Percentiles rank a stretch among this genome's conserved stretches.
These are phyloP conservation scores for Fusarium tricinctum DNA, from an alignment of 2,329 filamentous ascomycete genomes.

Conservation along the genomic window DNA sequence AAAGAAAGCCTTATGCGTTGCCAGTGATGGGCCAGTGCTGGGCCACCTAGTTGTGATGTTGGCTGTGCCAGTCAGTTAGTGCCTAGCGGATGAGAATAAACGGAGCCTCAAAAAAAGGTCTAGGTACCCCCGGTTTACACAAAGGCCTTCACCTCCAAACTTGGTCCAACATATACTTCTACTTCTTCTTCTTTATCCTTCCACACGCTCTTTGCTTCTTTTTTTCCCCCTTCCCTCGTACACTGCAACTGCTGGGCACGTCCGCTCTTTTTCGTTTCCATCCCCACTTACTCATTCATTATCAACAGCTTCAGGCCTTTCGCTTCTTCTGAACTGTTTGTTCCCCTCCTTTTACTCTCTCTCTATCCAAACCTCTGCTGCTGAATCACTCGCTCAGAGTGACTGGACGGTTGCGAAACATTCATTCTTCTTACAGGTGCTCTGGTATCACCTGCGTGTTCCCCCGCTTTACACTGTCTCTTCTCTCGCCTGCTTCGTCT, in stretches of 20 bases:
- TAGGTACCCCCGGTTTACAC: slow-evolving; percentile 35
- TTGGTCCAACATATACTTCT: slow-evolving; percentile 37
- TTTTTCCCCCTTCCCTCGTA: slow-evolving; percentile 22
- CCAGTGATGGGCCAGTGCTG: too few relatives aligned
- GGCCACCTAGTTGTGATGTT: too few relatives aligned
- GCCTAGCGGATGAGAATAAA: background rate
- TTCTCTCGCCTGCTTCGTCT: slow-evolving; percentile 32
- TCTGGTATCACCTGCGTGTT: slow-evolving; percentile 53
- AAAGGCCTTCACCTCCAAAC: slow-evolving; percentile 41
- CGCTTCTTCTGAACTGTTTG: slow-evolving; percentile 46
- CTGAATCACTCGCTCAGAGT: slow-evolving; percentile 41
- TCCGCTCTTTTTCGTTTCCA: slow-evolving; percentile 52
- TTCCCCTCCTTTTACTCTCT: slow-evolving; percentile 49
- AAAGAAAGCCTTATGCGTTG: too few relatives aligned
- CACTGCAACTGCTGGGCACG: slow-evolving; percentile 53
- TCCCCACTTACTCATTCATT: slow-evolving; percentile 14
- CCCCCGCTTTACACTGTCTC: slow-evolving; percentile 28
- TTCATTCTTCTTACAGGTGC: slow-evolving; percentile 53
- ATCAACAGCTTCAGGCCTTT: slow-evolving; percentile 39
- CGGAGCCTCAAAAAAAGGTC: slow-evolving; percentile 5
- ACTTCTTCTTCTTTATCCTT: slow-evolving; percentile 40
- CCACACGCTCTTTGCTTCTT: slow-evolving; percentile 39
- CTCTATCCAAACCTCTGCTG: slow-evolving; percentile 15
- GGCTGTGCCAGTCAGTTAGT: too few relatives aligned
- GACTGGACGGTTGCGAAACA: slow-evolving; percentile 41